Conservation (phyloP, 352 stramenopile species). For the Aphanomyces euteiches region DNA sequence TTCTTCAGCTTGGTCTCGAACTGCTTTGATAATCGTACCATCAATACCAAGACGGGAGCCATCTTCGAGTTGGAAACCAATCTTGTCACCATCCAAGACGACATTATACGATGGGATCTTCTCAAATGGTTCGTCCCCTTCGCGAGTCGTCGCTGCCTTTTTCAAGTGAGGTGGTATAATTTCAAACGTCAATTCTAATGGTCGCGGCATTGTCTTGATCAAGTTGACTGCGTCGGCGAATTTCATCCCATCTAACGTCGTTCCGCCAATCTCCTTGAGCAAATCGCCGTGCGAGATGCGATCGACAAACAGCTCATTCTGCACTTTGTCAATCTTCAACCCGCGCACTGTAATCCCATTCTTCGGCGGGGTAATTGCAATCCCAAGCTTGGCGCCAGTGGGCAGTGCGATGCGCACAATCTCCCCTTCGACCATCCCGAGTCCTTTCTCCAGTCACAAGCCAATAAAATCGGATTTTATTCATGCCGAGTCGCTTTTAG, state of each 20-base stretch:
- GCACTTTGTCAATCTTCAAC: conserved; percentile 83
- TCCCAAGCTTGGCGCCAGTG: conserved; percentile 77
- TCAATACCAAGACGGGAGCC: conserved; percentile 77
- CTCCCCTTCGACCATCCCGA: conserved; percentile 16
- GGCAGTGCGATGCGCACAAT: conserved; percentile 56
- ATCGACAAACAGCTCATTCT: conserved; percentile 76
- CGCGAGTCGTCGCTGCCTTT: conserved; percentile 48
- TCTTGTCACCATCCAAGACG: conserved; percentile 78
- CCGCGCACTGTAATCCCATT: conserved; percentile 75
- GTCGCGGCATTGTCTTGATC: conserved; percentile 77
- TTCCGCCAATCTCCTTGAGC: conserved; percentile 77
- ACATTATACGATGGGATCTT: conserved; percentile 78
- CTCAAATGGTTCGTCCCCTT: conserved; percentile 52
- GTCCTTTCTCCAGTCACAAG: background rate
- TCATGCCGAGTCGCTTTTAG: too few relatives aligned
- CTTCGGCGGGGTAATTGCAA: conserved; percentile 84
- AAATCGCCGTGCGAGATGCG: conserved; percentile 76
- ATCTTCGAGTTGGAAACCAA: conserved; percentile 81
- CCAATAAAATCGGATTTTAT: too few relatives aligned
- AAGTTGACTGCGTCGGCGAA: conserved; percentile 82
- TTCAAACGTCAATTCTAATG: conserved; percentile 77
- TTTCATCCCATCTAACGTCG: conserved; percentile 69
- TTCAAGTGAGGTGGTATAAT: conserved; percentile 58
- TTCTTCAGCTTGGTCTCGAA: conserved; percentile 80
- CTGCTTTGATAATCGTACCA: conserved; percentile 66